These are phyloP conservation scores for Cyclostephanos tholiformis DNA, from an alignment of 108 stramenopile species.

Conservation along the genomic window DNA sequence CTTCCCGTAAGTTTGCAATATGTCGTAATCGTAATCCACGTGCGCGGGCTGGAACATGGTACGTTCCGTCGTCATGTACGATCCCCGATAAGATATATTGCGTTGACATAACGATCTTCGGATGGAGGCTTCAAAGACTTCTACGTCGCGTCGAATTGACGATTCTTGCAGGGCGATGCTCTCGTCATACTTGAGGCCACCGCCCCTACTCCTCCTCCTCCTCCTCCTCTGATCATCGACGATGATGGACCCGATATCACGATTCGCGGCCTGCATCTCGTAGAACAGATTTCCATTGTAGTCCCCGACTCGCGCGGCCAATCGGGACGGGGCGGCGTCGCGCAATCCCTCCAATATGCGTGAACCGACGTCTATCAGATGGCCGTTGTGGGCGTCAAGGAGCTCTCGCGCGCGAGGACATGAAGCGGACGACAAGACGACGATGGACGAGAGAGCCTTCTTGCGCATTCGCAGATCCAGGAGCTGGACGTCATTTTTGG, in stretches of 20 bases:
- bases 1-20: slow-evolving; percentile 34
- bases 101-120: slow-evolving; percentile 22
- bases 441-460: slow-evolving; percentile 3
- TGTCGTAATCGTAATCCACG: slow-evolving; percentile 70
- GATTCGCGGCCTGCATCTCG: slow-evolving; percentile 51
- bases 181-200: not conserved
- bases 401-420: slow-evolving; percentile 16
- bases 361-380: slow-evolving; percentile 38
- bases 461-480: not conserved
- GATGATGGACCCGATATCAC: slow-evolving; percentile 14
- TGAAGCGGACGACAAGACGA: slow-evolving; percentile 27
- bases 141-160: slow-evolving; percentile 18
- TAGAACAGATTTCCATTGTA: slow-evolving; percentile 65
- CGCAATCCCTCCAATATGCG: slow-evolving; percentile 29
- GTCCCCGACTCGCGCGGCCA: slow-evolving; percentile 63
- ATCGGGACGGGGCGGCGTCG: slow-evolving; percentile 35
- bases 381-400: slow-evolving; percentile 22
- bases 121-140: slow-evolving; percentile 32
- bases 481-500: not conserved
- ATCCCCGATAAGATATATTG: slow-evolving; percentile 45
- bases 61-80: slow-evolving; percentile 58
- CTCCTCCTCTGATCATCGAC: not conserved
- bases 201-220: slow-evolving; percentile 5
- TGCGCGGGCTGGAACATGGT: slow-evolving; percentile 71
- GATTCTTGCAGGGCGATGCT: not conserved